phyloP scores from a whole-genome alignment of 345 rosid genomes.

The Boechera retrofracta region DNA sequence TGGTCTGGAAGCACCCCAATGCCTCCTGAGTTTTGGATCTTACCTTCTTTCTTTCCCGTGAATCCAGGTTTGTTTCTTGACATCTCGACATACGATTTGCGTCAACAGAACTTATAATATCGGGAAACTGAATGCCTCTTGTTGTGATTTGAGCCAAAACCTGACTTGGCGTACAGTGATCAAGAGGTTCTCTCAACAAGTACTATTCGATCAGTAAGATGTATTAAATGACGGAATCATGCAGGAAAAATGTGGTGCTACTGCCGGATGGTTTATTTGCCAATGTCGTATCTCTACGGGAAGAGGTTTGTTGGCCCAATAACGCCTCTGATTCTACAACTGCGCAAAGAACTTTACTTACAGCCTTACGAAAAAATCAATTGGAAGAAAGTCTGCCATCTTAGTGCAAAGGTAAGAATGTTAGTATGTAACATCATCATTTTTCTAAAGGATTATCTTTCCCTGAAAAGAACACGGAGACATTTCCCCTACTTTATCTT shows the following conservation, averaged over 20 bases:
- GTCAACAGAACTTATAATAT: not conserved
- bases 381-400: slow-evolving; percentile 35
- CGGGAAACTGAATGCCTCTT: not conserved
- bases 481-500: slow-evolving; percentile 1
- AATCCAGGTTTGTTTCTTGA: slow-evolving; percentile 44
- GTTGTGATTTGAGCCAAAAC: not conserved
- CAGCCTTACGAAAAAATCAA: slow-evolving; percentile 41
- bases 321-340: slow-evolving; percentile 41
- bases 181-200: not conserved
- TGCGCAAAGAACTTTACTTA: slow-evolving; percentile 41
- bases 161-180: not conserved
- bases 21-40: slow-evolving; percentile 52
- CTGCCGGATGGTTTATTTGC: slow-evolving; percentile 46
- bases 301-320: slow-evolving; percentile 50
- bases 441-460: not conserved
- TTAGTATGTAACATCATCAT: not conserved
- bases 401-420: slow-evolving; percentile 42
- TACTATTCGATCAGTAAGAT: not conserved
- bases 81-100: not conserved
- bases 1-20: slow-evolving; percentile 51
- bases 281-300: slow-evolving; percentile 60
- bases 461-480: not conserved
- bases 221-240: not conserved
- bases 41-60: slow-evolving; percentile 44
- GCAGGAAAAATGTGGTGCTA: slow-evolving; percentile 48